phyloP scores from a whole-genome alignment of 352 stramenopile genomes.

The Globisporangium heterothallicum region DNA sequence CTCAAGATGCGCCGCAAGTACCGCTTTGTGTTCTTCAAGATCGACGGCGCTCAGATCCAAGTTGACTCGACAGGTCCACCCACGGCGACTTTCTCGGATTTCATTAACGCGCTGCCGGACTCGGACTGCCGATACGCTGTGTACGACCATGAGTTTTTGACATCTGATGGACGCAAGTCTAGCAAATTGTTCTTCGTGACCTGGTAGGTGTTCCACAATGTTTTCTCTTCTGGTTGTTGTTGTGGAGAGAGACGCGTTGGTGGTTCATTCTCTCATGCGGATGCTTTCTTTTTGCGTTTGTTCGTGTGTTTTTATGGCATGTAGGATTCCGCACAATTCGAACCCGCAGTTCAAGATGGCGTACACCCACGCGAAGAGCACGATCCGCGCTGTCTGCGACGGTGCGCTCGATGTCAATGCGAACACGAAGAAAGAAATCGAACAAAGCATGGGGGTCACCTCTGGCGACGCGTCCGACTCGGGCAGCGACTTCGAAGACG shows the following conservation, averaged over 20 bases:
- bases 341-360: slow-evolving; percentile 85
- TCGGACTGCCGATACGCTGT: slow-evolving; percentile 83
- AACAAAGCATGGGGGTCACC: slow-evolving; percentile 55
- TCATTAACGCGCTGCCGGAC: slow-evolving; percentile 59
- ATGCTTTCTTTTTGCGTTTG: background rate
- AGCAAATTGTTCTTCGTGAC: slow-evolving; percentile 88
- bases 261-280: background rate
- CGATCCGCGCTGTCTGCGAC: slow-evolving; percentile 70
- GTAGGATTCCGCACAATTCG: slow-evolving; percentile 72
- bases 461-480: slow-evolving; percentile 66
- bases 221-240: no score
- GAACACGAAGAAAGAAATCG: slow-evolving; percentile 65
- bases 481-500: slow-evolving; percentile 83
- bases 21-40: slow-evolving; percentile 80
- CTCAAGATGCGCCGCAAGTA: slow-evolving; percentile 88
- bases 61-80: slow-evolving; percentile 54
- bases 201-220: slow-evolving; percentile 29
- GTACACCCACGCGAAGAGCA: slow-evolving; percentile 85
- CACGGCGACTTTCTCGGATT: slow-evolving; percentile 42
- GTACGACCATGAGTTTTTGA: slow-evolving; percentile 82
- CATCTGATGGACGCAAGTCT: slow-evolving; percentile 72
- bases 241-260: no score
- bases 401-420: slow-evolving; percentile 79
- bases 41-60: slow-evolving; percentile 65
- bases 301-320: background rate